Base-by-base conservation (phyloP, 108 stramenopile genomes). In the Pinguiococcus pyrenoidosus region DNA sequence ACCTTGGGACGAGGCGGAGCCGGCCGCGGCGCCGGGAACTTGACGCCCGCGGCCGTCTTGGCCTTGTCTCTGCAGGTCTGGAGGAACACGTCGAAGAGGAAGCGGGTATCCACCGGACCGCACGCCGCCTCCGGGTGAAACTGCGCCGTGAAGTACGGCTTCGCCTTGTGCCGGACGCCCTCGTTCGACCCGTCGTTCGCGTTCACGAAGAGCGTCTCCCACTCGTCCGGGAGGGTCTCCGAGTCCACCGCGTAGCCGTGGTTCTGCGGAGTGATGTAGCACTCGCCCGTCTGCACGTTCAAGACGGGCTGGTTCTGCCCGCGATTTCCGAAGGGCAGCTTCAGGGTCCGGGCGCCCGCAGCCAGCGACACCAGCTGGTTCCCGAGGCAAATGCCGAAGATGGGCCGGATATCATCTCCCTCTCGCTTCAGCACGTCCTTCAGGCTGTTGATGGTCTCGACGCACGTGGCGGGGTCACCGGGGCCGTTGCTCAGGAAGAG, bases 261-360 rank as follows among this genome's bases (percentile, higher is more conserved):
- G 66, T 96, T 96, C 64, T 97, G 95, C 9, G 95, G 89, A 21
- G 95, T 97, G 57, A 97, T 92, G 82, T 89, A 94, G 76, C 87
- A 89, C 51, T 87, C 83, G 29, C 82, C 79, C 3, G 87, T 92
- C 44, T 82, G 77, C 43, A 84, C 75, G 69, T 97, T 89, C 55
- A 92, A 51, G 22, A 90, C 90, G 41, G 95, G 95, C 60, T 93
- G 89, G 69, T 97, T 97, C 72, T 86, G 87, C 30, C 92, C 92
- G 46, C 95, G 89, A 69, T 97, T 93, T 25, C 95, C 95, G 54
- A 88, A 97, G 7, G 87, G 87, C 45, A 97, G 76, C 71, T 94
- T 94, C 33, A 18, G 14, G 22, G 46, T 51, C 6, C 8, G 30
- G 22, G 83, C 89, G 29, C 95, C 95, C 36, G 89, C 90, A 6